Conservation (phyloP, 2,329 filamentous ascomycete genomes). For the Phoma sp. region DNA sequence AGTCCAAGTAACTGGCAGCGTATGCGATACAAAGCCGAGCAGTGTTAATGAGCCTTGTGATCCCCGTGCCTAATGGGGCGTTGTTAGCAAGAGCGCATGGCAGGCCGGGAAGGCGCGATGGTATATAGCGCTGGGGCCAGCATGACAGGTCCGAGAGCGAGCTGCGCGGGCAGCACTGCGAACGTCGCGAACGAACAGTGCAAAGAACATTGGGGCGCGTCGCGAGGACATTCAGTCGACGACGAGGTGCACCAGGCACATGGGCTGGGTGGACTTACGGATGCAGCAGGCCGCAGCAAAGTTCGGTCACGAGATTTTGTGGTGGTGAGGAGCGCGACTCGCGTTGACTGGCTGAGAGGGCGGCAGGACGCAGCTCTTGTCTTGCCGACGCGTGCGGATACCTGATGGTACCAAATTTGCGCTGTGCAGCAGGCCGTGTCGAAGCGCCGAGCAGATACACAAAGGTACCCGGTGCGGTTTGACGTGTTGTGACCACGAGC, state of each 20-base stretch:
- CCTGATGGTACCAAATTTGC: constrained; percentile 14
- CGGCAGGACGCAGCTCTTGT: constrained; percentile 24
- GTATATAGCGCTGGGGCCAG: constrained; percentile 15
- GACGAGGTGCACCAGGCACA: constrained; percentile 15
- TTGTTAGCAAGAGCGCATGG: constrained; percentile 34
- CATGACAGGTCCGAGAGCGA: constrained; percentile 4
- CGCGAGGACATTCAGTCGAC: constrained; percentile 14
- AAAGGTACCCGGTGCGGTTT: constrained; percentile 24
- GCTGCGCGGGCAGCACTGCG: constrained; percentile 11
- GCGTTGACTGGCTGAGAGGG: constrained; percentile 33
- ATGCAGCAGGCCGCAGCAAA: constrained; percentile 42
- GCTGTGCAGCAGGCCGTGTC: constrained; percentile 24
- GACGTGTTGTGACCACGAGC: constrained; percentile 29
- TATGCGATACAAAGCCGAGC: constrained; percentile 31
- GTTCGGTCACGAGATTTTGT: constrained; percentile 46
- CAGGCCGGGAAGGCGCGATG: constrained; percentile 18
- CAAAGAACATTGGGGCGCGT: constrained; percentile 10
- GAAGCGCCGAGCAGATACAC: constrained; percentile 24
- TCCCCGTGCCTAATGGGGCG: constrained; percentile 28
- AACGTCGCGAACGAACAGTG: constrained; percentile 10
- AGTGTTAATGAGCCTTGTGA: constrained; percentile 33
- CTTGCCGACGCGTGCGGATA: constrained; percentile 25
- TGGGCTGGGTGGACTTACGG: constrained; percentile 41
- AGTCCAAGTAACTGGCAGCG: constrained; percentile 28
- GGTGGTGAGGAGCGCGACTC: constrained; percentile 35